phyloP scores from a whole-genome alignment of 2,329 filamentous ascomycete species.

The Orbilia blumenaviensis region DNA sequence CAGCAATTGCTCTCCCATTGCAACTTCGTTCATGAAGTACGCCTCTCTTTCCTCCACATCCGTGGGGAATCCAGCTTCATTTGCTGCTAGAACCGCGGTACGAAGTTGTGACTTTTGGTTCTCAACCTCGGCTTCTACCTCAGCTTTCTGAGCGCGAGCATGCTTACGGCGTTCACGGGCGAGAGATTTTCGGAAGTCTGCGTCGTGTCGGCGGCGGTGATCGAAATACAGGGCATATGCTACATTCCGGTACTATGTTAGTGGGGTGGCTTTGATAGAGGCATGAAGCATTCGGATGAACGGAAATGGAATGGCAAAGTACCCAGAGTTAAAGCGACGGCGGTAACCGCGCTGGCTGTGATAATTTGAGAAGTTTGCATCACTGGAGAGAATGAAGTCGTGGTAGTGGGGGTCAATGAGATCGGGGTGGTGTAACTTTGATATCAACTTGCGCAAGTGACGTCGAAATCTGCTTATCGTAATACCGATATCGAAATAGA shows the following conservation, averaged over 20 bases:
- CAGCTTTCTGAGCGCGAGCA: conserved; percentile 75
- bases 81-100: conserved; percentile 78
- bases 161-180: conserved; percentile 80
- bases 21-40: conserved; percentile 96
- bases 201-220: conserved; percentile 71
- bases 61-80: conserved; percentile 80
- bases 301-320: neutral
- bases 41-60: conserved; percentile 92
- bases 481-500: neutral
- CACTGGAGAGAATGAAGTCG: neutral
- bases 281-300: neutral
- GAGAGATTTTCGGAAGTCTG: conserved; percentile 73
- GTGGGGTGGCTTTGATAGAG: neutral
- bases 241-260: neutral
- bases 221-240: conserved; percentile 75
- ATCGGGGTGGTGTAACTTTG: neutral
- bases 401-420: neutral
- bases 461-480: conserved; percentile 4
- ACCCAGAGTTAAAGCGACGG: conserved; percentile 50
- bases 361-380: conserved; percentile 51
- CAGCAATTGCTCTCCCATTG: conserved; percentile 82
- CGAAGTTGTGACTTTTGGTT: conserved; percentile 79
- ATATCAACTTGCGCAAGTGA: conserved; percentile 14
- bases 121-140: conserved; percentile 72
- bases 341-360: conserved; percentile 51